phyloP scores from a whole-genome alignment of 805 yeast species.

The Candida qinlingensis region DNA sequence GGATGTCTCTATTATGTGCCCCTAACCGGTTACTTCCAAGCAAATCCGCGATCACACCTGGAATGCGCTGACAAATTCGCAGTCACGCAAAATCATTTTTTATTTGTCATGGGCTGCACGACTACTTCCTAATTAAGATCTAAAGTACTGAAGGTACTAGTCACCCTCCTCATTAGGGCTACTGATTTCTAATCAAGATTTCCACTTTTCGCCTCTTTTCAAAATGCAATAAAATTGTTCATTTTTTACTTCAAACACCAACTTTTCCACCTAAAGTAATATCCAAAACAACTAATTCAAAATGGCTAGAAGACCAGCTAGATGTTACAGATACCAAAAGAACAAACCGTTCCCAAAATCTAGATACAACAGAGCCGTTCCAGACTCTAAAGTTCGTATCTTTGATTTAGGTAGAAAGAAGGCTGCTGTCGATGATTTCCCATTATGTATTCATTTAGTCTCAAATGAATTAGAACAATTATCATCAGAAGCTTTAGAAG shows the following conservation, averaged over 20 bases:
- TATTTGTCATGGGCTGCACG: background rate
- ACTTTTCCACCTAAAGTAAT: background rate
- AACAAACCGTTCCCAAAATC: slow-evolving; percentile 99
- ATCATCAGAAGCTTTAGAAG: slow-evolving; percentile 99
- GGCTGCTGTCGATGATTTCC: slow-evolving; percentile 97
- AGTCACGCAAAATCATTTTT: slow-evolving; percentile 3
- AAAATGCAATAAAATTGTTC: background rate
- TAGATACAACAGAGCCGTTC: slow-evolving; percentile 99
- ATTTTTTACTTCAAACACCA: background rate
- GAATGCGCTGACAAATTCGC: background rate
- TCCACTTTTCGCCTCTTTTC: background rate
- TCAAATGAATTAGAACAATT: slow-evolving; percentile 99
- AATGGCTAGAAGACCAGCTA: slow-evolving; percentile 99
- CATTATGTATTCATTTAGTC: slow-evolving; percentile 98
- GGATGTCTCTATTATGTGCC: background rate
- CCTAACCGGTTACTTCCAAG: background rate
- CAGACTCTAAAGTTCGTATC: slow-evolving; percentile 99
- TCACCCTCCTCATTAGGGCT: slow-evolving; percentile 2
- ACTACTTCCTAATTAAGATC: background rate
- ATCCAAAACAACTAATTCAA: slow-evolving; percentile 37
- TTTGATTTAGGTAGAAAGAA: slow-evolving; percentile 99
- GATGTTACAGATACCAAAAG: slow-evolving; percentile 99
- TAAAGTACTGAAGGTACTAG: background rate
- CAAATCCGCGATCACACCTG: background rate
- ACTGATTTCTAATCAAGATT: slow-evolving; percentile 6